Evolutionary conservation across 2,329 filamentous ascomycete genomes (phyloP).

Genomic region (Cercospora sesami): DNA sequence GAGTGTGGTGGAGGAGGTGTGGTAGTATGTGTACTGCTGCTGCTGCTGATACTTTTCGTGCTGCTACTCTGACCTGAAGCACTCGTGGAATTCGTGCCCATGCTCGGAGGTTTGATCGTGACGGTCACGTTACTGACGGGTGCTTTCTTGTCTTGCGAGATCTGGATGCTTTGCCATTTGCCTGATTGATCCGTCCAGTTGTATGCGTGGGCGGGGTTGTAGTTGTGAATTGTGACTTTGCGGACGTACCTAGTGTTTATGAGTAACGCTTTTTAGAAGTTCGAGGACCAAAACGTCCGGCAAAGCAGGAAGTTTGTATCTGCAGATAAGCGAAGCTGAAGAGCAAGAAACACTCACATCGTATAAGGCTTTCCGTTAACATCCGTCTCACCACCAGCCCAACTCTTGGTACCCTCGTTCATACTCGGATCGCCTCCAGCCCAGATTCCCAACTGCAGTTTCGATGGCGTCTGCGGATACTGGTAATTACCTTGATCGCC

Average conservation of each 20-base stretch:
- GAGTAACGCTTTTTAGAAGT: too few species aligned
- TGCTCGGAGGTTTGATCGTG: neutral
- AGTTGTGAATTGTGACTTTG: constrained; percentile 16
- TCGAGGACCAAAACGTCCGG: too few species aligned
- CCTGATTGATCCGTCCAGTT: constrained; percentile 19
- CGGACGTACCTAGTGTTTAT: constrained; percentile 2
- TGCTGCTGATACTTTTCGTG: neutral
- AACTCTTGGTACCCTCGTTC: constrained; percentile 13
- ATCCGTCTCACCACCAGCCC: constrained; percentile 22
- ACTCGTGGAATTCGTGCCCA: neutral
- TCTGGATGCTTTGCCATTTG: constrained; percentile 15
- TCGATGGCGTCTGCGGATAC: constrained; percentile 27
- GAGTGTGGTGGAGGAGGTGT: neutral
- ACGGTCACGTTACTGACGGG: neutral
- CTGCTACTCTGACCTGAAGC: neutral
- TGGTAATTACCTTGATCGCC: constrained; percentile 18
- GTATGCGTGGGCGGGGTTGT: constrained; percentile 13
- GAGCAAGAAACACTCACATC: neutral
- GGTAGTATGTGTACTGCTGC: neutral
- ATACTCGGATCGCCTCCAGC: constrained; percentile 17
- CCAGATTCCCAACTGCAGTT: constrained; percentile 26
- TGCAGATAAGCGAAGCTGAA: too few species aligned
- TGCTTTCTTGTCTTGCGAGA: neutral
- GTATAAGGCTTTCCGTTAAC: constrained; percentile 18
- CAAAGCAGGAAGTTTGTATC: too few species aligned